phyloP scores from a whole-genome alignment of 2,329 filamentous ascomycete species.

The Cytospora piceicola region DNA sequence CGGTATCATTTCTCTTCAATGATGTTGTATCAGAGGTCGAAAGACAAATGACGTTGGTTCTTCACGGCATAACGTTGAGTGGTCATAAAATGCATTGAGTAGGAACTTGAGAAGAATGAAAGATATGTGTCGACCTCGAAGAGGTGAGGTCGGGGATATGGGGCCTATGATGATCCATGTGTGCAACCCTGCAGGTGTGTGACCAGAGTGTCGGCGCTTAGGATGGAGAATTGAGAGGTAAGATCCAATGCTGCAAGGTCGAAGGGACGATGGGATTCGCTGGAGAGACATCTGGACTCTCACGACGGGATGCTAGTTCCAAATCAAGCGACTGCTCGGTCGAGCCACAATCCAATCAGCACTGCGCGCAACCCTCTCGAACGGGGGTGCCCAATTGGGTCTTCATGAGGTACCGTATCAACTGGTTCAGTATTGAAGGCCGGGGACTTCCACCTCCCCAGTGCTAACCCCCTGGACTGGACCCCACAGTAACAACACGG shows the following conservation, averaged over 20 bases:
- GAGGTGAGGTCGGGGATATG: conserved; percentile 21
- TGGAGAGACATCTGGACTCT: conserved; percentile 10
- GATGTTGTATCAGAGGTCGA: conserved; percentile 15
- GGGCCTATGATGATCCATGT: conserved; percentile 26
- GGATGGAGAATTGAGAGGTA: conserved; percentile 27
- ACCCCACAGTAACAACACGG: not conserved
- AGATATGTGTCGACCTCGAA: conserved; percentile 13
- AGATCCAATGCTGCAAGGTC: conserved; percentile 26
- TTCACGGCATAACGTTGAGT: conserved; percentile 11
- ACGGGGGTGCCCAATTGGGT: no score
- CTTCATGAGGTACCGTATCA: no score
- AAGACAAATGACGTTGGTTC: conserved; percentile 4
- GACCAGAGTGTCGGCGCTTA: conserved; percentile 30
- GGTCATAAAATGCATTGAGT: conserved; percentile 8
- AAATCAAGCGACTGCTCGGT: conserved; percentile 14
- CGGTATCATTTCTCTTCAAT: no score
- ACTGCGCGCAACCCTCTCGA: not conserved
- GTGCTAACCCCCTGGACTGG: not conserved
- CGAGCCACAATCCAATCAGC: conserved; percentile 27
- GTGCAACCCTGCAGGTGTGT: conserved; percentile 29
- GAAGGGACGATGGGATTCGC: conserved; percentile 27
- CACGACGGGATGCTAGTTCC: conserved; percentile 14
- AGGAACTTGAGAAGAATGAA: conserved; percentile 5
- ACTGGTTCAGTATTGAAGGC: conserved; percentile 23
- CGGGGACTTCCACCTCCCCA: conserved; percentile 6